Conservation (phyloP, 1,284 basidiomycete genomes). For the Ceratobasidium sp. region DNA sequence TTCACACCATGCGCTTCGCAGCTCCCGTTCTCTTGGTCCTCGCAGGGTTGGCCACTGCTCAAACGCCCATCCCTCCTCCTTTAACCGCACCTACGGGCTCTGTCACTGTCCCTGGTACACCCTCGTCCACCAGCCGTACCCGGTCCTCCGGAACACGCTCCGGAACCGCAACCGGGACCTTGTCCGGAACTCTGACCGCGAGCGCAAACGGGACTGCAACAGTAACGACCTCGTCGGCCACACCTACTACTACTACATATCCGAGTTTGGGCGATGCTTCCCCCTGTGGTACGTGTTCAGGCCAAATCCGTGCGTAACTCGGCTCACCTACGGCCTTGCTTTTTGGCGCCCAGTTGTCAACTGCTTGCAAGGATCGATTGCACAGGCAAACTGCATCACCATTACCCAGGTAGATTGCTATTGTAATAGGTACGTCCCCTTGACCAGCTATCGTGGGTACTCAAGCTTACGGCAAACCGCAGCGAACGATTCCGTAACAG, state of each 20-base stretch:
- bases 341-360: background rate
- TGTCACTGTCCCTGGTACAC: background rate
- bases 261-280: conserved; percentile 23
- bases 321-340: too few species aligned
- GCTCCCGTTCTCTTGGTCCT: conserved; percentile 14
- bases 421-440: conserved; percentile 17
- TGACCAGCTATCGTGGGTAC: background rate
- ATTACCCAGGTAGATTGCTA: conserved; percentile 30
- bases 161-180: background rate
- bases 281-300: conserved; percentile 29
- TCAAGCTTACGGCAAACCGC: background rate
- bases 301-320: too few species aligned
- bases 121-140: background rate
- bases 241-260: conserved; percentile 19
- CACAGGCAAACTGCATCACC: conserved; percentile 22
- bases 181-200: conserved; percentile 20
- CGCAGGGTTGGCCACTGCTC: background rate
- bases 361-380: conserved; percentile 19
- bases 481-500: conserved; percentile 22
- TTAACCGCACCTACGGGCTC: conserved; percentile 12
- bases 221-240: conserved; percentile 9
- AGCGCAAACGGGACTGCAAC: conserved; percentile 22
- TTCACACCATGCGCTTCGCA: conserved; percentile 20
- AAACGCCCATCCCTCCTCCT: conserved; percentile 23
- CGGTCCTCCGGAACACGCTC: conserved; percentile 3